Evolutionary conservation across 805 yeast genomes (phyloP).

Genomic region (Ogataea methylovora): DNA sequence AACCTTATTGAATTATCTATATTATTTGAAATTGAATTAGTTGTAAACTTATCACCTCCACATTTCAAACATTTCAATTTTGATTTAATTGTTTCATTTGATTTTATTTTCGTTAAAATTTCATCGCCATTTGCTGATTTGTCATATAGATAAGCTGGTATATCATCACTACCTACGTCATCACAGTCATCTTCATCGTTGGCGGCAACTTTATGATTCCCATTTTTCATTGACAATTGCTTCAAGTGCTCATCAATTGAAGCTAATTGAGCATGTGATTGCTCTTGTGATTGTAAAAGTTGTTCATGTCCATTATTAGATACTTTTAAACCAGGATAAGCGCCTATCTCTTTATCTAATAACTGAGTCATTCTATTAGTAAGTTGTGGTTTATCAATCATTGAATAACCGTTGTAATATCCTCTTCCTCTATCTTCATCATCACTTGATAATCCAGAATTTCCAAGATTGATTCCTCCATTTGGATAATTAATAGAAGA

Average conservation of each 20-base stretch:
- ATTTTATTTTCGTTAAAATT: too few relatives aligned
- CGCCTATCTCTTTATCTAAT: background rate
- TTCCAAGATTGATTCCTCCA: background rate
- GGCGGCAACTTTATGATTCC: background rate
- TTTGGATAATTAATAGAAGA: background rate
- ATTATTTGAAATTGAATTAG: slow-evolving; percentile 15
- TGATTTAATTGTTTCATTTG: slow-evolving; percentile 2
- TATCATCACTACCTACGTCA: background rate
- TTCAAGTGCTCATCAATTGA: too few relatives aligned
- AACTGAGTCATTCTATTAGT: background rate
- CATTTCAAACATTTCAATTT: slow-evolving; percentile 15
- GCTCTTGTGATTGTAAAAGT: too few relatives aligned
- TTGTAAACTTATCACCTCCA: slow-evolving; percentile 16
- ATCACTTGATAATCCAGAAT: background rate
- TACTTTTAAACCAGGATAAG: too few relatives aligned
- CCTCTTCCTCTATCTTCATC: slow-evolving; percentile 9
- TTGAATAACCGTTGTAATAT: background rate
- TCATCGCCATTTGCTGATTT: too few relatives aligned
- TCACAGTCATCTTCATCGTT: background rate
- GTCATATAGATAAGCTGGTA: background rate
- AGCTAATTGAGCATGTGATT: too few relatives aligned
- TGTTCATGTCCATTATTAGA: too few relatives aligned
- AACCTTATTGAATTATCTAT: slow-evolving; percentile 14
- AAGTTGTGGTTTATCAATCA: background rate
- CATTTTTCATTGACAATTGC: too few relatives aligned